Conservation (phyloP, 192 early-diverging fungal genomes). For the Backusella tarrabulga region DNA sequence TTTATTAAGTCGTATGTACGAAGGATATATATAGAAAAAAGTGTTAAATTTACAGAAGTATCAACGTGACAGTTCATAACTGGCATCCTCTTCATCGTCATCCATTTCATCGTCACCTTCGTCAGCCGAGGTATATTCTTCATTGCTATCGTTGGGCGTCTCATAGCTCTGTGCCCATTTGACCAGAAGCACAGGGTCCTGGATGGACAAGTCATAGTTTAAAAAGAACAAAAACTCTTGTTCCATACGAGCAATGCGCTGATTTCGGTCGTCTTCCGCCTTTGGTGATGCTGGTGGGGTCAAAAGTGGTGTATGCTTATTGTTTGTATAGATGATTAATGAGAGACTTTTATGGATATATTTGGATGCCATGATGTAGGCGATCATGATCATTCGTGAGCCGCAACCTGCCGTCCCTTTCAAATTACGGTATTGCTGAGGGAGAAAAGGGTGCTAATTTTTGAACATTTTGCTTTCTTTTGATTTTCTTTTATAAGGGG, state of each 20-base stretch:
- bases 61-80: not conserved
- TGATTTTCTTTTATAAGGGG: not conserved
- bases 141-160: not conserved
- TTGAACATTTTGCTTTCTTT: not conserved
- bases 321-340: conserved; percentile 11
- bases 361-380: conserved; percentile 49
- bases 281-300: not conserved
- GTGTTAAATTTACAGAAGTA: not conserved
- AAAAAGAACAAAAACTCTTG: conserved; percentile 48
- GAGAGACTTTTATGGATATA: conserved; percentile 31
- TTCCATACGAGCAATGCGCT: conserved; percentile 38
- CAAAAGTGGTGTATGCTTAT: not conserved
- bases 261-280: not conserved
- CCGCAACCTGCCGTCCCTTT: conserved; percentile 45
- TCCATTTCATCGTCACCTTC: conserved; percentile 11
- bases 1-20: too few species aligned
- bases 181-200: not conserved
- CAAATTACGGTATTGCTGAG: conserved; percentile 41
- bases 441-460: not conserved
- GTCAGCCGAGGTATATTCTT: conserved; percentile 9
- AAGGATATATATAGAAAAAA: too few species aligned
- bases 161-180: conserved; percentile 15
- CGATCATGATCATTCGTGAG: conserved; percentile 45
- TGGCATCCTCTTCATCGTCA: not conserved
- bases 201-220: conserved; percentile 36